These are phyloP conservation scores for Xylariaceae sp. DNA, from an alignment of 2,329 filamentous ascomycete genomes.

Conservation along the genomic window DNA sequence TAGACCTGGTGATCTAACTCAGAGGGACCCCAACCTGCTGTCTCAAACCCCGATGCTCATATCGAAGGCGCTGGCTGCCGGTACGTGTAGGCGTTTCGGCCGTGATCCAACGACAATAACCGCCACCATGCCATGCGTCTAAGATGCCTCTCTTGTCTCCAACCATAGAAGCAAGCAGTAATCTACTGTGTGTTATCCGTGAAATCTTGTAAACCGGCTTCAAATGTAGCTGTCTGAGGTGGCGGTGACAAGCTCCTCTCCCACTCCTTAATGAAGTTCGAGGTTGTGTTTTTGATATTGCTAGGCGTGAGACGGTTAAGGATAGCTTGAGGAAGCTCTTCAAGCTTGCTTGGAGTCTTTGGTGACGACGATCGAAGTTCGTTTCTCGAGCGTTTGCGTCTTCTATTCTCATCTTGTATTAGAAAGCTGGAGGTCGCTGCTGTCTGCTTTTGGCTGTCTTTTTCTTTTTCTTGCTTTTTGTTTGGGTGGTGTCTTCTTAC, in stretches of 20 bases:
- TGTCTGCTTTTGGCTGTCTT: not conserved
- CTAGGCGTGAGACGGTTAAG: slow-evolving; percentile 75
- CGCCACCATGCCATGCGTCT: not conserved
- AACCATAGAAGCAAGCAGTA: not conserved
- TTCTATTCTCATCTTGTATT: slow-evolving; percentile 37
- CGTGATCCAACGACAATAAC: not conserved
- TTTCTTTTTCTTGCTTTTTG: not conserved
- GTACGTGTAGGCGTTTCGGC: not conserved
- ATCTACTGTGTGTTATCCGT: slow-evolving; percentile 20
- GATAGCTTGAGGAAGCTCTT: slow-evolving; percentile 70
- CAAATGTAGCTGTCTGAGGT: slow-evolving; percentile 37
- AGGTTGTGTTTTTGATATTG: slow-evolving; percentile 83
- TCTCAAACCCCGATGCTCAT: not conserved
- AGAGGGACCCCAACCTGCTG: not conserved
- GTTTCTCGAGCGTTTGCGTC: slow-evolving; percentile 39
- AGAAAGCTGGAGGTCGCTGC: slow-evolving; percentile 21
- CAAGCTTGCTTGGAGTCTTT: slow-evolving; percentile 52
- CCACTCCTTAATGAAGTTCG: slow-evolving; percentile 88
- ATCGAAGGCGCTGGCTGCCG: not conserved
- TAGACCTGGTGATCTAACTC: not conserved
- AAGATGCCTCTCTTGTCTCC: not conserved
- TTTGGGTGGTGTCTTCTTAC: slow-evolving; percentile 50
- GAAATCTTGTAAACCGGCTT: slow-evolving; percentile 20
- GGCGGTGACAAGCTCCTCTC: slow-evolving; percentile 75
- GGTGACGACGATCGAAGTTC: slow-evolving; percentile 38